Evolutionary conservation across 768 basidiomycete species (phyloP).

Genomic region (Fomitopsis serialis): DNA sequence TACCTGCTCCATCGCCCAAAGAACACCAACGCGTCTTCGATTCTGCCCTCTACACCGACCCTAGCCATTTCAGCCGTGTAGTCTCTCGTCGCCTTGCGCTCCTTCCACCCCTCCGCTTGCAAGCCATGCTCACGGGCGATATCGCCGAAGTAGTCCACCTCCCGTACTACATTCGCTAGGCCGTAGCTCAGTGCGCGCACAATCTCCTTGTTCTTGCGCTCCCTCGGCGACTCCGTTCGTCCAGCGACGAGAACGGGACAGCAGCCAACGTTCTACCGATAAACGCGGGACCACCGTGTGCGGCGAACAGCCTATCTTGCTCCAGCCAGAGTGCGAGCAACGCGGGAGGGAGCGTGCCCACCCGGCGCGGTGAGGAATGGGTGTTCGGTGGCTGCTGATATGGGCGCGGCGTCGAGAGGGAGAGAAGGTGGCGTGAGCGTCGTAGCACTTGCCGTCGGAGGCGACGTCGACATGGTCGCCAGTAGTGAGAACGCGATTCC

Average conservation of each 20-base stretch:
- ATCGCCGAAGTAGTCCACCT: constrained; percentile 55
- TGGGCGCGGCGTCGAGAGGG: constrained; percentile 27
- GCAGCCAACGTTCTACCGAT: constrained; percentile 59
- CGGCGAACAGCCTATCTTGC: constrained; percentile 72
- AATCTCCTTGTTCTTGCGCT: constrained; percentile 33
- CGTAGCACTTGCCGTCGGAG: not conserved
- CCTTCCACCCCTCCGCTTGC: constrained; percentile 41
- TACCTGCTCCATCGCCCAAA: constrained; percentile 82
- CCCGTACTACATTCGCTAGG: constrained; percentile 53
- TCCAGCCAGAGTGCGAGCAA: constrained; percentile 59
- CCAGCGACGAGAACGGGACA: constrained; percentile 43
- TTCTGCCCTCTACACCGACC: constrained; percentile 34
- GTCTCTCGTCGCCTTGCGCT: constrained; percentile 56
- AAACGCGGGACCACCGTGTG: constrained; percentile 69
- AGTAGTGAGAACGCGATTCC: too few relatives aligned
- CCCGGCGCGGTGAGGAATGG: constrained; percentile 59
- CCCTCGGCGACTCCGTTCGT: constrained; percentile 27
- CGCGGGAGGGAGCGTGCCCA: constrained; percentile 39
- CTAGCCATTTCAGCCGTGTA: constrained; percentile 71
- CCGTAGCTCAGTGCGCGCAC: constrained; percentile 46
- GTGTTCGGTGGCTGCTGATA: constrained; percentile 49
- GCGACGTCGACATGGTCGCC: not conserved
- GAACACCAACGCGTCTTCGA: constrained; percentile 65
- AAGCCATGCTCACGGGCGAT: constrained; percentile 42
- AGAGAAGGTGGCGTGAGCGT: constrained; percentile 31